Evolutionary conservation across 495 filamentous ascomycete genomes (phyloP), one percentile per base, ranked within the genome.

Genomic region (Penicillium turbatum): DNA sequence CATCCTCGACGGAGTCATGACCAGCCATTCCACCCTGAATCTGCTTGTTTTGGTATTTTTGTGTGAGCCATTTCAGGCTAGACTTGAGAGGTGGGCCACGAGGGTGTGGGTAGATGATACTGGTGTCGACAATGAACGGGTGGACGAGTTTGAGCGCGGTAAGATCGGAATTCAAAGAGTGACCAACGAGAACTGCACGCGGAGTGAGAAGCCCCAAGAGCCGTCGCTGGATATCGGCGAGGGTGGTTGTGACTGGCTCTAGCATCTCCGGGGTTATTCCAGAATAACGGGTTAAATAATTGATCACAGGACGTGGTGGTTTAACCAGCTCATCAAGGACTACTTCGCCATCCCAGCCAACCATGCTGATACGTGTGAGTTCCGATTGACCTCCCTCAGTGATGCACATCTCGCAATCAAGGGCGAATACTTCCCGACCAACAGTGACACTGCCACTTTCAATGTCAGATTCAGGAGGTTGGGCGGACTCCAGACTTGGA

Each of bases 371-470:
- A 27, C 93, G 82, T 0, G 93, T 92, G 41, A 98, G 81, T 41
- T 90, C 91, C 21, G 82, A 86, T 43, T 86, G 80, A 8, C 80
- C 81, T 16, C 80, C 82, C 55, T 86, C 86, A 0, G 91, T 92
- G 64, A 85, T 80, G 62, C 90, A 96, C 93, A 98, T 98, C 66
- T 98, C 93, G 66, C 93, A 98, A 60, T 98, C 93, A 45, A 98
- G 77, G 9, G 89, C 85, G 19, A 93, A 69, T 6, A 97, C 73
- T n/a, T 86, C 82, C 36, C 88, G 82, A 16, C 92, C 95, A 11
- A 82, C 89, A 2, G 91, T 93, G 48, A 96, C 73, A 63, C 88
- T 89, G 13, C 89, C 93, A 56, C 83, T 68, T 67, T 93, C 78
- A 37, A 95, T 85, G 45, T 92, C 82, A 5, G 70, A 62, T 19